Conservation (phyloP, 768 basidiomycete genomes). For the Lactarius akahatsu region DNA sequence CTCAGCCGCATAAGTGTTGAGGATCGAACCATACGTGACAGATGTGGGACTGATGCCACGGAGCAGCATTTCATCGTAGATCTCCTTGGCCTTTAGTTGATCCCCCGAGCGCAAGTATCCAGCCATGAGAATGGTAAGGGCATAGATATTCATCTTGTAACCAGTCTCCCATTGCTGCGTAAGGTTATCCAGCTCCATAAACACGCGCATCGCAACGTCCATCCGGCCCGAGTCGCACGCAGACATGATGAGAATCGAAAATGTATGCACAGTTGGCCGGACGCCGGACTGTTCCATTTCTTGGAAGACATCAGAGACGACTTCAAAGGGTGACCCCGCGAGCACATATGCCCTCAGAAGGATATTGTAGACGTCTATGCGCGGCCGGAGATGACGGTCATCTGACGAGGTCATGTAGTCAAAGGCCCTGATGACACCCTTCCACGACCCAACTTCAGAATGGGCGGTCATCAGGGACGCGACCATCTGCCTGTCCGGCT, state of each 20-base stretch:
- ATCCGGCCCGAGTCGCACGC: conserved; percentile 73
- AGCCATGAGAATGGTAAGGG: conserved; percentile 73
- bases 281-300: conserved; percentile 50
- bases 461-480: conserved; percentile 79
- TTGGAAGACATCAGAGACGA: conserved; percentile 62
- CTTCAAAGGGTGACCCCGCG: conserved; percentile 70
- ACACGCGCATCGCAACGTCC: conserved; percentile 62
- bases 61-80: conserved; percentile 70
- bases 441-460: conserved; percentile 78
- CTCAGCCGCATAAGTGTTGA: conserved; percentile 59
- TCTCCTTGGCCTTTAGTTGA: conserved; percentile 52
- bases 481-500: conserved; percentile 64
- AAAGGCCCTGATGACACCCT: conserved; percentile 67
- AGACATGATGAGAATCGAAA: conserved; percentile 73
- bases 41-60: conserved; percentile 67
- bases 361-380: conserved; percentile 69
- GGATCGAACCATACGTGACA: conserved; percentile 64
- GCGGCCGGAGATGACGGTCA: conserved; percentile 41
- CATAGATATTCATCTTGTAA: conserved; percentile 52
- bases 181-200: conserved; percentile 62
- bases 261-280: conserved; percentile 62
- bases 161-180: conserved; percentile 39
- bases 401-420: conserved; percentile 50
- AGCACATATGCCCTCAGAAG: conserved; percentile 83
- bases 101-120: conserved; percentile 63